Evolutionary conservation across 108 stramenopile genomes (phyloP).

Genomic region (Nitzschia inconspicua): DNA sequence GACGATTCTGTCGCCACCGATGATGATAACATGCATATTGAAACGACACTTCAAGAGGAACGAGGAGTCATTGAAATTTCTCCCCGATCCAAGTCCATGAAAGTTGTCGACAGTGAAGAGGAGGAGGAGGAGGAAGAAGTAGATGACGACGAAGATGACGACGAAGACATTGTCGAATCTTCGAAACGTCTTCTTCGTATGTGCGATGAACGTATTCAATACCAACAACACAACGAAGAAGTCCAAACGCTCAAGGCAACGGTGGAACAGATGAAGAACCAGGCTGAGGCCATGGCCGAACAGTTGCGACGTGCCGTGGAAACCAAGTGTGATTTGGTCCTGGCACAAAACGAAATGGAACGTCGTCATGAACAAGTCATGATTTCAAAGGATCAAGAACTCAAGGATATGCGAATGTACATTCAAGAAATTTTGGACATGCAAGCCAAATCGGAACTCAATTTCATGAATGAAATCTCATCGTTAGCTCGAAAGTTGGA

Average conservation of each 20-base stretch:
- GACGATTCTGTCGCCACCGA: neutral
- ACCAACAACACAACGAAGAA: conserved; percentile 40
- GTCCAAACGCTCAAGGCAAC: conserved; percentile 24
- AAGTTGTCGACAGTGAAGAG: conserved; percentile 9
- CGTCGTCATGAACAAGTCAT: conserved; percentile 29
- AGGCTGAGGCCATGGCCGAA: conserved; percentile 38
- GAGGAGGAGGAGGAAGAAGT: neutral
- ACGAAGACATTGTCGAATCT: conserved; percentile 22
- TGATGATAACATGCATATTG: conserved; percentile 9
- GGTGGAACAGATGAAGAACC: conserved; percentile 32
- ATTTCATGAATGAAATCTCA: conserved; percentile 48
- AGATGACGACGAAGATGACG: conserved; percentile 10
- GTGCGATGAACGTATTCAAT: conserved; percentile 30
- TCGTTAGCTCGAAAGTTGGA: conserved; percentile 23
- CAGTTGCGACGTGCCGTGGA: conserved; percentile 48
- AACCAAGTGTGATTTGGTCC: conserved; percentile 48
- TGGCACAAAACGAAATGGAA: conserved; percentile 56
- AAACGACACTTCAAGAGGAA: neutral
- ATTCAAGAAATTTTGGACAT: conserved; percentile 26
- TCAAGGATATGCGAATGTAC: conserved; percentile 15
- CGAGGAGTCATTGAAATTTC: neutral
- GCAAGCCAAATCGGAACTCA: conserved; percentile 29
- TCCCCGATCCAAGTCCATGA: neutral
- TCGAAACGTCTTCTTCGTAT: conserved; percentile 30
- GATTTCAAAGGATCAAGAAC: conserved; percentile 22